phyloP scores from a whole-genome alignment of 208 protist genomes.

The Acanthamoeba lenticulata region DNA sequence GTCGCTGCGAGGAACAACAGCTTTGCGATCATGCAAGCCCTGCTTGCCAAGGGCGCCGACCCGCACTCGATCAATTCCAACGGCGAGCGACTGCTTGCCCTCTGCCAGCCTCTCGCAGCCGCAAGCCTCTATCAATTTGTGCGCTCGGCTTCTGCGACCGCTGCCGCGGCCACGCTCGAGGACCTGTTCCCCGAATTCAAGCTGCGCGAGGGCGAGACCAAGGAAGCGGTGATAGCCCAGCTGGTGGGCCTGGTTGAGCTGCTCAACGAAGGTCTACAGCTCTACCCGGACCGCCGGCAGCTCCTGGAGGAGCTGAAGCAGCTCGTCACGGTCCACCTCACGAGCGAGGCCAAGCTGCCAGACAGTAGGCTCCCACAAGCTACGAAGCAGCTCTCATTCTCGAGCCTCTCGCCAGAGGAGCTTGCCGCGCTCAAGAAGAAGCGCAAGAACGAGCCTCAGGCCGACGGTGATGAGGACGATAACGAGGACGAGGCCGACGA shows the following conservation, averaged over 20 bases:
- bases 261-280: background rate
- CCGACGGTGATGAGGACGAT: background rate
- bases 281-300: background rate
- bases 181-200: background rate
- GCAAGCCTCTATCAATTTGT: background rate
- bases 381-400: background rate
- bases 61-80: background rate
- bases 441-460: background rate
- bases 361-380: background rate
- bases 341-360: background rate
- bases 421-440: background rate
- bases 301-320: background rate
- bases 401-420: background rate
- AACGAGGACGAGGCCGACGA: background rate
- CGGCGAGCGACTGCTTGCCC: background rate
- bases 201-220: background rate
- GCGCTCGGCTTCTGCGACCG: background rate
- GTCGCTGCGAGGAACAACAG: background rate
- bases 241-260: background rate
- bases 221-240: background rate
- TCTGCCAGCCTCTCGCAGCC: background rate
- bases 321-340: background rate
- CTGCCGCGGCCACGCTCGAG: background rate
- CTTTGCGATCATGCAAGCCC: background rate
- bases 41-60: background rate